Conservation (phyloP, 2,329 filamentous ascomycete species). For the Monosporascus sp. region DNA sequence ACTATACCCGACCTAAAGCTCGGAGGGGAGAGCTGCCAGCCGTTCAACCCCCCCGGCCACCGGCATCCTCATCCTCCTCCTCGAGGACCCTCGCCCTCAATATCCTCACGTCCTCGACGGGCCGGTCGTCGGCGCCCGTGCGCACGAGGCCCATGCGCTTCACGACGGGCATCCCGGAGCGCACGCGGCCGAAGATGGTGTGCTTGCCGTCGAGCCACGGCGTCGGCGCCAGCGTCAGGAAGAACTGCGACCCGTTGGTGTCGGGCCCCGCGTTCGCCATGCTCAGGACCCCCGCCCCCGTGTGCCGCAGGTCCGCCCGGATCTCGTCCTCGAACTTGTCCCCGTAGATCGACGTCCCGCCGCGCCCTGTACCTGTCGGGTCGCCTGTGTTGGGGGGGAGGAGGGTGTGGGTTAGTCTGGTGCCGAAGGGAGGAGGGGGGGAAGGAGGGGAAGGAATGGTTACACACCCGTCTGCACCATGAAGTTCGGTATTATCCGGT, state of each 20-base stretch:
- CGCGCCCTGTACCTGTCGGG: constrained; percentile 87
- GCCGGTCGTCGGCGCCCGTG: constrained; percentile 75
- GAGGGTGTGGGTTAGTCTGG: no score
- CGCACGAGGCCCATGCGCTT: constrained; percentile 84
- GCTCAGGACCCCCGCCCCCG: constrained; percentile 84
- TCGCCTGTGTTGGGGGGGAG: constrained; percentile 37
- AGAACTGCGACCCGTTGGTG: constrained; percentile 94
- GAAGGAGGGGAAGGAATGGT: no score
- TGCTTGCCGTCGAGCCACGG: constrained; percentile 97
- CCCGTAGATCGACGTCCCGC: constrained; percentile 84
- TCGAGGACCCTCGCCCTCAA: constrained; percentile 66
- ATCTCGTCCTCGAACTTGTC: constrained; percentile 96
- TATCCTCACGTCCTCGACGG: constrained; percentile 77
- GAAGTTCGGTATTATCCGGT: constrained; percentile 92
- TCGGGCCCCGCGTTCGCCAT: constrained; percentile 96
- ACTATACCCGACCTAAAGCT: no score
- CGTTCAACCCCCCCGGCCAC: no score
- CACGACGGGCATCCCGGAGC: constrained; percentile 74
- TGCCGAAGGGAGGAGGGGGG: no score
- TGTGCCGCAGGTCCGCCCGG: constrained; percentile 71
- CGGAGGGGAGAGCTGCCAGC: no score
- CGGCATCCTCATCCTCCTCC: constrained; percentile 38
- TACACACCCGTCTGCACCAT: constrained; percentile 78
- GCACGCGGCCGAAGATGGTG: constrained; percentile 91
- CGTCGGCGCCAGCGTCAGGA: constrained; percentile 87